Evolutionary conservation across 371 early-diverging fungal genomes (phyloP).

Genomic region (Mortierella sp.): DNA sequence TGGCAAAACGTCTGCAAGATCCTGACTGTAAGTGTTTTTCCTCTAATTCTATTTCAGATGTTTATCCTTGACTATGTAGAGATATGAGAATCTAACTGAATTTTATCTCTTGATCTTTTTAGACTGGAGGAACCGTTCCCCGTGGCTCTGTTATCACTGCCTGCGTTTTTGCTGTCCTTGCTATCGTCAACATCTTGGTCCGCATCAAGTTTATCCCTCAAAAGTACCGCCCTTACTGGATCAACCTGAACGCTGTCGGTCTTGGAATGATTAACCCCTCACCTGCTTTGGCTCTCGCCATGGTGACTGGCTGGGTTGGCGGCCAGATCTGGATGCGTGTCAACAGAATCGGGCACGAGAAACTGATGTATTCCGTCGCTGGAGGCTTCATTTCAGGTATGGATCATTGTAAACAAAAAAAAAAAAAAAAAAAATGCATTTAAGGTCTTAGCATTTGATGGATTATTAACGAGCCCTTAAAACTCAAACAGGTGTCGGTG

Average conservation of each 20-base stretch:
- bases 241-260: slow-evolving; percentile 78
- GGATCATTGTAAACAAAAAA: no score
- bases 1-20: slow-evolving; percentile 73
- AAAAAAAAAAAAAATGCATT: no score
- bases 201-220: slow-evolving; percentile 68
- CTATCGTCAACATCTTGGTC: slow-evolving; percentile 61
- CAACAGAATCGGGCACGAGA: slow-evolving; percentile 57
- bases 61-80: not conserved
- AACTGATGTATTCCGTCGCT: slow-evolving; percentile 72
- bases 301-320: slow-evolving; percentile 72
- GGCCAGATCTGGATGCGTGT: slow-evolving; percentile 68
- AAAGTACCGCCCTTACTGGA: slow-evolving; percentile 65
- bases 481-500: slow-evolving; percentile 63
- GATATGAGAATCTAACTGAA: no score
- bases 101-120: not conserved
- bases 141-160: slow-evolving; percentile 64
- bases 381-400: slow-evolving; percentile 69
- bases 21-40: slow-evolving; percentile 58
- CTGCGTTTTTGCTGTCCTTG: slow-evolving; percentile 62
- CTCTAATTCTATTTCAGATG: not conserved
- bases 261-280: slow-evolving; percentile 76
- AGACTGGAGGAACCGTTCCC: slow-evolving; percentile 56
- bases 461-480: no score
- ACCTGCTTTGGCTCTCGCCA: slow-evolving; percentile 69
- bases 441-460: no score